Base-by-base conservation (phyloP, 345 rosid species). In the Salix viminalis region DNA sequence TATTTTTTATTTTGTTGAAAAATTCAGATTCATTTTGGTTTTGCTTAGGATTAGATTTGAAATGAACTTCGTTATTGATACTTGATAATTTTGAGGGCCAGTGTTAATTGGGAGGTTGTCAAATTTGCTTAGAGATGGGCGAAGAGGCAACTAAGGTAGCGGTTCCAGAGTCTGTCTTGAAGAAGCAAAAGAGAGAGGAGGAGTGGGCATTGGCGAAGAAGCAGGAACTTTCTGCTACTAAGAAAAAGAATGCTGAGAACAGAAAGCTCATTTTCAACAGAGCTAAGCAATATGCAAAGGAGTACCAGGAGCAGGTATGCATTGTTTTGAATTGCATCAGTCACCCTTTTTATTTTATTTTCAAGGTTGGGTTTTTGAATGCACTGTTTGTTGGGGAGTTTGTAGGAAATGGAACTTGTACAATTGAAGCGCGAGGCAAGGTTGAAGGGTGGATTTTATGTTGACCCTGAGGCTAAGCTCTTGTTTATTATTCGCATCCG, bases 161-260 rank as follows among this genome's bases (percentile, higher is more conserved):
- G 30, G 77, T 92, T 73, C 98, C 97, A 0, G 98, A 92, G 83
- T 92, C 98, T 0, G 89, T 90, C 12, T 64, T 94, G 85, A 88
- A 88, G 88, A 94, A 92, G 89, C 81, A 83, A 73, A 92, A 94
- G 90, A 94, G 96, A 71, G 86, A 79, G 9, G 94, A 87, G 70
- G 90, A 90, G 34, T 92, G 97, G 91, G 89, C 83, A 28, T 74
- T 84, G 81, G 90, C 81, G 0, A 90, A 86, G 82, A 88, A 80
- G 64, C 83, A 86, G 67, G 89, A 77, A 21, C 65, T 77, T 7
- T 88, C 81, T 80, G 89, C 84, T 14, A 73, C 78, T 0, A 94
- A 90, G 90, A 83, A 87, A 85, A 88, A 89, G 78, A 88, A 82
- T 75, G 84, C 83, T 0, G 91, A 86, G 79, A 92, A 75, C 71